Percentiles rank a stretch among this genome's conserved stretches.
phyloP scores from a whole-genome alignment of 129 eudicot species.

The Flaveria sonorensis region DNA sequence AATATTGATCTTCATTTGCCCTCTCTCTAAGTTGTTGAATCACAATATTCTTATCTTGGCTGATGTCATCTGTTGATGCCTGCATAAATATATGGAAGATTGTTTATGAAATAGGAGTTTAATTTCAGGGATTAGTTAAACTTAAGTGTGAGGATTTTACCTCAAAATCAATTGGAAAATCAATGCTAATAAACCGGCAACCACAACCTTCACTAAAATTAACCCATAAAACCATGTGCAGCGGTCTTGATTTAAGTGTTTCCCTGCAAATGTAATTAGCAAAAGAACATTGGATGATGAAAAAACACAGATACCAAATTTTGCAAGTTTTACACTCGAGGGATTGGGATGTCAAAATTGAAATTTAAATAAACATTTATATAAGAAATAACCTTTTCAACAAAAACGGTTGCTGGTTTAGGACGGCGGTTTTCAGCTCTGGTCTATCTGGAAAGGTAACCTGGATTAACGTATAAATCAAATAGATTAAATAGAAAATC shows the following conservation, averaged over 20 bases:
- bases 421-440: conserved; percentile 58
- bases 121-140: neutral
- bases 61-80: conserved; percentile 39
- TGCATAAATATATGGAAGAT: conserved; percentile 17
- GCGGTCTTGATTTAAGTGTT: conserved; percentile 49
- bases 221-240: conserved; percentile 49
- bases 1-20: conserved; percentile 31
- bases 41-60: conserved; percentile 39
- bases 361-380: neutral
- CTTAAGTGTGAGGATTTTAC: conserved; percentile 29
- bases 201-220: conserved; percentile 67
- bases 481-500: neutral
- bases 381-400: conserved; percentile 50
- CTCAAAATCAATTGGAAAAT: conserved; percentile 58
- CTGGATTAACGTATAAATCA: conserved; percentile 39
- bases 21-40: conserved; percentile 40
- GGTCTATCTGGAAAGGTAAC: conserved; percentile 73
- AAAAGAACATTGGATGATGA: conserved; percentile 16
- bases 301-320: neutral
- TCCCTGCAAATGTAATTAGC: conserved; percentile 47
- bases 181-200: conserved; percentile 45
- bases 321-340: neutral
- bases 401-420: conserved; percentile 53
- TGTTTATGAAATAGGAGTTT: neutral
- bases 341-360: neutral